These are phyloP conservation scores for Metarhizium sp. DNA, from an alignment of 2,329 filamentous ascomycete genomes.

Conservation along the genomic window DNA sequence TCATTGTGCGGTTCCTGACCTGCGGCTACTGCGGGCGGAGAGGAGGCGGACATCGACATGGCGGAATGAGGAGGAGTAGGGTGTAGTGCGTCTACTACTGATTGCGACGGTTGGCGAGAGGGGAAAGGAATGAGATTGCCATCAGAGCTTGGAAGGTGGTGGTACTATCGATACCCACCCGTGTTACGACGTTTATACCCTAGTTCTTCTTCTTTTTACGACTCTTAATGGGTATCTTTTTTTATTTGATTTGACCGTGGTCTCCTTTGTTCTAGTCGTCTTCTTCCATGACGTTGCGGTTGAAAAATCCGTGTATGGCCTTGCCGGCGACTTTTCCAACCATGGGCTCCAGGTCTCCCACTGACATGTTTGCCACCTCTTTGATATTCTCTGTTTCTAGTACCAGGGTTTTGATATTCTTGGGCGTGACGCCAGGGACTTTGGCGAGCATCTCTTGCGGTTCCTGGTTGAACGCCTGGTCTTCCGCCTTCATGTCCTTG, in stretches of 20 bases:
- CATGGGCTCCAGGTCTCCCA: constrained; percentile 59
- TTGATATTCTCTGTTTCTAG: constrained; percentile 65
- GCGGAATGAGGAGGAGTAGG: constrained; percentile 12
- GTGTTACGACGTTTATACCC: constrained; percentile 4
- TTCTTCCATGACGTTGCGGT: constrained; percentile 48
- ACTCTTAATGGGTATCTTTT: constrained; percentile 6
- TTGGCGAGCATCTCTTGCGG: constrained; percentile 84
- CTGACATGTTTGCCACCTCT: constrained; percentile 80
- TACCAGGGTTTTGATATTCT: constrained; percentile 65
- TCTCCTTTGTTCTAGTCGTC: constrained; percentile 19
- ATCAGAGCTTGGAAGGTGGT: not conserved
- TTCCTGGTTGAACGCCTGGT: constrained; percentile 70
- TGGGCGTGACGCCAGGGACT: constrained; percentile 75
- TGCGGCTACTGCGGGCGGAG: constrained; percentile 33
- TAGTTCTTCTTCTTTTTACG: not conserved
- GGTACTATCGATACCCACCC: not conserved
- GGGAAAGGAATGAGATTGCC: no score
- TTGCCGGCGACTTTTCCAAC: constrained; percentile 68
- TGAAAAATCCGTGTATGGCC: constrained; percentile 75
- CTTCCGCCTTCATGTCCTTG: constrained; percentile 44
- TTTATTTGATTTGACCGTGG: not conserved
- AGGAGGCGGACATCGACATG: constrained; percentile 5
- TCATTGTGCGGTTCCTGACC: constrained; percentile 57
- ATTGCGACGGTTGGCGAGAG: not conserved
- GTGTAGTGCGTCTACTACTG: constrained; percentile 8